Conservation (phyloP, 2,329 filamentous ascomycete genomes). For the Aspergillus fumigatiaffinis region DNA sequence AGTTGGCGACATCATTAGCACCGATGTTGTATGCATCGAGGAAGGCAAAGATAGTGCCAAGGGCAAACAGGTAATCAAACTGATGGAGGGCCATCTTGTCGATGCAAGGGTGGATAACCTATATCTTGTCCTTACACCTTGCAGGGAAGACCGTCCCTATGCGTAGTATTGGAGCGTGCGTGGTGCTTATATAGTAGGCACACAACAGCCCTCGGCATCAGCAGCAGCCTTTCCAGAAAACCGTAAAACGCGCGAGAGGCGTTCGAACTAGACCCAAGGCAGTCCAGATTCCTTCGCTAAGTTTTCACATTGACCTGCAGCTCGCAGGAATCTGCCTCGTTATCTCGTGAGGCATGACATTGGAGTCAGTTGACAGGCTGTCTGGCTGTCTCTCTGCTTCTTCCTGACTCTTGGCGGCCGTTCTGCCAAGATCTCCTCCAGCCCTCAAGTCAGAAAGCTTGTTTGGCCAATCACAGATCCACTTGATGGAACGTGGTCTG, state of each 20-base stretch:
- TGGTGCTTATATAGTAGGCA: constrained; percentile 6
- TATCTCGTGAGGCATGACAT: neutral
- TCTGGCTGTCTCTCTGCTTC: neutral
- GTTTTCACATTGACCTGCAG: neutral
- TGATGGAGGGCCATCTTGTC: constrained; percentile 13
- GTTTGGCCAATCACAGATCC: constrained; percentile 3
- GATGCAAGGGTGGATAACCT: neutral
- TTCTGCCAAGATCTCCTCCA: constrained; percentile 1
- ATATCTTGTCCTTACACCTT: neutral
- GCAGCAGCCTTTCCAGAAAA: neutral
- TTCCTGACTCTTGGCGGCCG: neutral
- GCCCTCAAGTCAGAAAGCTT: neutral
- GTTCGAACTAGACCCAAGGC: neutral
- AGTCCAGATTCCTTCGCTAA: neutral
- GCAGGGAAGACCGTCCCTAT: neutral
- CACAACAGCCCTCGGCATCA: neutral
- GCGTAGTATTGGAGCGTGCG: neutral
- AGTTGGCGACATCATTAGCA: constrained; percentile 20
- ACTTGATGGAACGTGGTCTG: constrained; percentile 4
- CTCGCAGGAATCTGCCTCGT: neutral
- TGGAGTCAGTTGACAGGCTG: neutral
- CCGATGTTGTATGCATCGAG: constrained; percentile 19
- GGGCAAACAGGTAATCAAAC: constrained; percentile 16
- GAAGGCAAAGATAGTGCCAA: constrained; percentile 19
- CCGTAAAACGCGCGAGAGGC: neutral